phyloP scores from a whole-genome alignment of 179 eudicot species.

The Beta corolliflora region DNA sequence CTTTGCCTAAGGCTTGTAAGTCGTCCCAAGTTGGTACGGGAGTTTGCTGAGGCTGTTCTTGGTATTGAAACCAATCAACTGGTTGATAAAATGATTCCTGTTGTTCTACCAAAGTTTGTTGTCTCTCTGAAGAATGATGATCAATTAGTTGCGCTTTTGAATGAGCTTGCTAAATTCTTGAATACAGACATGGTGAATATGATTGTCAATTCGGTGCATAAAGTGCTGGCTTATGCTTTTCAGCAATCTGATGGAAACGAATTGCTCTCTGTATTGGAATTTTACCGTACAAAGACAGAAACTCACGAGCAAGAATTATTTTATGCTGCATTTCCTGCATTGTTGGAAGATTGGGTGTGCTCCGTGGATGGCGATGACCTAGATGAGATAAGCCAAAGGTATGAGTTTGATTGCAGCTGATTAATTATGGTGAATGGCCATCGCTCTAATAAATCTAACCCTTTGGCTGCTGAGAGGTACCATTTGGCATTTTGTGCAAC shows the following conservation, averaged over 20 bases:
- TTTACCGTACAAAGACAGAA: constrained; percentile 73
- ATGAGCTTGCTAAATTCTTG: constrained; percentile 70
- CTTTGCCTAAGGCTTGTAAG: constrained; percentile 60
- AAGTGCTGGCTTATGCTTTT: constrained; percentile 95
- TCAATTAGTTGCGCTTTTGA: constrained; percentile 54
- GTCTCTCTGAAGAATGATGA: constrained; percentile 59
- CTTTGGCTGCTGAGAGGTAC: background rate
- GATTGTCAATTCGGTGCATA: constrained; percentile 70
- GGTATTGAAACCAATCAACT: constrained; percentile 65
- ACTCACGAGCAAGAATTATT: constrained; percentile 77
- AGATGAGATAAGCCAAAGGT: constrained; percentile 70
- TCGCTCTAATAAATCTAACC: background rate
- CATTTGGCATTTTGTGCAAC: constrained; percentile 3
- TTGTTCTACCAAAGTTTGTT: constrained; percentile 90
- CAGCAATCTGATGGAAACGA: constrained; percentile 65
- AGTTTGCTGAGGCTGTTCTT: constrained; percentile 87
- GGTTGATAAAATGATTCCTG: constrained; percentile 80
- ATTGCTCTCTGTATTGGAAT: constrained; percentile 68
- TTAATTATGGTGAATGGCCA: constrained; percentile 2
- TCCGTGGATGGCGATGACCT: constrained; percentile 66
- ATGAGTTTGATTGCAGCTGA: constrained; percentile 18
- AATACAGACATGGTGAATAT: constrained; percentile 70
- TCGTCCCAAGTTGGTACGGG: constrained; percentile 69
- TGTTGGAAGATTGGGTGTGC: constrained; percentile 90
- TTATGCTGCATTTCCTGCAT: constrained; percentile 79